Conservation (phyloP, 495 filamentous ascomycete species). For the Trypethelium eluteriae region DNA sequence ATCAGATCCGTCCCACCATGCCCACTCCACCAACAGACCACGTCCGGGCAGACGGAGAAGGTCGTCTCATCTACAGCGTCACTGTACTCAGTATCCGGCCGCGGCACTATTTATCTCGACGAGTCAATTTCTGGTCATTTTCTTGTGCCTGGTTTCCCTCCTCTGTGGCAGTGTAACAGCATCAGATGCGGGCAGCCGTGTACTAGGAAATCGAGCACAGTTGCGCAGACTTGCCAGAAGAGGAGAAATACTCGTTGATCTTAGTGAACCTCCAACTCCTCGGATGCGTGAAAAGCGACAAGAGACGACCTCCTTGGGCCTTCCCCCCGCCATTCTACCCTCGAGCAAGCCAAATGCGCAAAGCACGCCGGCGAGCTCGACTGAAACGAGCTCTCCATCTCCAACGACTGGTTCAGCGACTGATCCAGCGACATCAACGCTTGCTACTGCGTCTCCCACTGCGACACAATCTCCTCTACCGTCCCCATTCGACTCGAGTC, state of each 20-base stretch:
- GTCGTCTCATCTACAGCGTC: neutral
- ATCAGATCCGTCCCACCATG: neutral
- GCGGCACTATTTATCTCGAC: neutral
- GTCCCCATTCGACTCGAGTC: conserved; percentile 60
- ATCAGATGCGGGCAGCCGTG: neutral
- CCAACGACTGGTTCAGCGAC: conserved; percentile 9
- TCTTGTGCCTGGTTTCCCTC: neutral
- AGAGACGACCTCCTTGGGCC: neutral
- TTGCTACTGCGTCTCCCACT: conserved; percentile 14
- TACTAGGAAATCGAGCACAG: neutral
- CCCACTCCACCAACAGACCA: neutral
- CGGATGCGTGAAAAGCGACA: conserved; percentile 10
- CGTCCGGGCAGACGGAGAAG: neutral
- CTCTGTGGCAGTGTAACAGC: conserved; percentile 2
- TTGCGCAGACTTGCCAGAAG: conserved; percentile 11
- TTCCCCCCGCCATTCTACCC: neutral
- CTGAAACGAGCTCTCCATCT: conserved; percentile 7
- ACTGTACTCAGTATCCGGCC: neutral
- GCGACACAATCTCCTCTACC: conserved; percentile 44
- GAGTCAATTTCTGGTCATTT: neutral
- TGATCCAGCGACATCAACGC: neutral
- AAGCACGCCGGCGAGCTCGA: neutral
- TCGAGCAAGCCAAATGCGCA: neutral
- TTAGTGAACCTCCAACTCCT: conserved; percentile 4
- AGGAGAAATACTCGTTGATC: conserved; percentile 11